phyloP scores from a whole-genome alignment of 2,329 filamentous ascomycete species.

The Fusarium guadeloupense region DNA sequence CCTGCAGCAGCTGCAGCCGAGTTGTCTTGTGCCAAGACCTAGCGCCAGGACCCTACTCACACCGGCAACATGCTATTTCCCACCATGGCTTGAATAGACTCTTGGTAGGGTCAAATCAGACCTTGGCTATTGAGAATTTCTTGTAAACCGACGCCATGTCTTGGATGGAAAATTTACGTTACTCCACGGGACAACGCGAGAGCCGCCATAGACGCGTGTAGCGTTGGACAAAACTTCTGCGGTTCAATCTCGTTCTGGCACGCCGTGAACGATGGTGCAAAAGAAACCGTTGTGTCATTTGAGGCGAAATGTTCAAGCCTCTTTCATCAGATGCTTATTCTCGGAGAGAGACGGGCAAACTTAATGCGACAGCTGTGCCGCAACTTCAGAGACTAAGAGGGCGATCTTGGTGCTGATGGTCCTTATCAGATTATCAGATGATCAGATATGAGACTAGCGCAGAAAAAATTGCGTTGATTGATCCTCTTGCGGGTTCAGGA shows the following conservation, averaged over 20 bases:
- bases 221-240: neutral
- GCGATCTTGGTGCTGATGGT: slow-evolving; percentile 5
- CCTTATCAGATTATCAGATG: slow-evolving; percentile 29
- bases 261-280: neutral
- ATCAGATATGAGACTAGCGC: slow-evolving; percentile 14
- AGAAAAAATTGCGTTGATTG: slow-evolving; percentile 6
- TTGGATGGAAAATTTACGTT: neutral
- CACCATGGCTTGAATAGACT: neutral
- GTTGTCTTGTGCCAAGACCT: neutral
- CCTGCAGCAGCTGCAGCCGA: neutral
- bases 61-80: neutral
- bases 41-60: neutral
- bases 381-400: neutral
- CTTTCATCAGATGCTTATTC: neutral
- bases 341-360: neutral
- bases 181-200: neutral
- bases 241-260: neutral
- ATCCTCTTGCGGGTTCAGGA: neutral
- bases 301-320: neutral
- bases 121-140: neutral
- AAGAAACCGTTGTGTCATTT: neutral
- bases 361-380: slow-evolving; percentile 2
- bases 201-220: slow-evolving; percentile 10
- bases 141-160: neutral
- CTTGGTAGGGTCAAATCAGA: neutral